Conservation (phyloP, 257 asterid species). For the Lithospermum erythrorhizon region DNA sequence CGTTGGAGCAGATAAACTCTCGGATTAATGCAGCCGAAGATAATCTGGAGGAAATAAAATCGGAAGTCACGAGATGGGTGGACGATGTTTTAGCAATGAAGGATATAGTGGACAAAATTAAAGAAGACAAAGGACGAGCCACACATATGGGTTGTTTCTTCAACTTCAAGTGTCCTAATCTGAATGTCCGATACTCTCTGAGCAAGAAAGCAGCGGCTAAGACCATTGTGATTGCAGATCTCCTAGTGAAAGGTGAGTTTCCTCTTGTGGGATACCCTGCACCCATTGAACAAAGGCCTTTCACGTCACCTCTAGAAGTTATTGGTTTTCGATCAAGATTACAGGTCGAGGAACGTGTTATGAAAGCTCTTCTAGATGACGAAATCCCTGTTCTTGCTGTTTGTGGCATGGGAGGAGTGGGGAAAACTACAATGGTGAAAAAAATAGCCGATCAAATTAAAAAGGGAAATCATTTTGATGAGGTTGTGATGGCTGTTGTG, state of each 20-base stretch:
- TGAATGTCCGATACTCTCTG: background rate
- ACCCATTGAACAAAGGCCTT: background rate
- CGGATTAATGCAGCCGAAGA: background rate
- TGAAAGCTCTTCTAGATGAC: constrained; percentile 8
- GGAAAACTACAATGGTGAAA: constrained; percentile 10
- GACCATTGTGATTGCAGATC: background rate
- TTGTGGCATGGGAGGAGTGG: constrained; percentile 16
- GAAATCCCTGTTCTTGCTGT: constrained; percentile 6
- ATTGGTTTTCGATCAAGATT: constrained; percentile 6
- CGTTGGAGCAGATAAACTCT: background rate
- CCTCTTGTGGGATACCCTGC: background rate
- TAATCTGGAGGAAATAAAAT: background rate
- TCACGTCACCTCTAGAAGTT: background rate
- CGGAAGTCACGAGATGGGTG: background rate
- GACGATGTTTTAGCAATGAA: background rate
- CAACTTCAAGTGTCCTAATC: background rate
- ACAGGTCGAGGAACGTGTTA: background rate
- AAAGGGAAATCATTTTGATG: background rate
- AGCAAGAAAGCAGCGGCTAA: background rate
- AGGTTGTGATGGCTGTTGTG: constrained; percentile 4
- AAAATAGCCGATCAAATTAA: constrained; percentile 2
- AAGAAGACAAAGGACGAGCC: background rate
- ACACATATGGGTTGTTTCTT: background rate
- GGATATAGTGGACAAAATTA: background rate
- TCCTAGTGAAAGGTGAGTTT: background rate